Conservation (phyloP, 2,329 filamentous ascomycete genomes). For the Alternaria alternata region DNA sequence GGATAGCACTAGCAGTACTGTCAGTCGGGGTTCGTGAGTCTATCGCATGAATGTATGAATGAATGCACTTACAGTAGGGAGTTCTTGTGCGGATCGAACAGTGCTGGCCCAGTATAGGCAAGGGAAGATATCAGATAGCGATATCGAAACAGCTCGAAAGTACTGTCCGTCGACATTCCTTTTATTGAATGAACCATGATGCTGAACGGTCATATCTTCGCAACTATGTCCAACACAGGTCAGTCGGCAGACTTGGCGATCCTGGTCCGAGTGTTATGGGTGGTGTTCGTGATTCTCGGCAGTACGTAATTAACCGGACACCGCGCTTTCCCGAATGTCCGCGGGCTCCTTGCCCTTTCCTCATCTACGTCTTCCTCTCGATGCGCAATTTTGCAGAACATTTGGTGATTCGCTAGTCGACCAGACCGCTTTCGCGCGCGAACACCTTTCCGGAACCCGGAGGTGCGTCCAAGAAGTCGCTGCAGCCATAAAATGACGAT, state of each 20-base stretch:
- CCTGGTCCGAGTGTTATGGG: not conserved
- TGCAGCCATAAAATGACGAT: constrained; percentile 10
- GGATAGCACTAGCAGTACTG: not conserved
- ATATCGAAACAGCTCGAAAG: not conserved
- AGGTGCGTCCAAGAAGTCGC: not conserved
- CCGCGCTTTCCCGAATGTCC: not conserved
- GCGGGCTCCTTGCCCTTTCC: not conserved
- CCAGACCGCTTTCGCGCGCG: not conserved
- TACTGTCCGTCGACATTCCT: not conserved
- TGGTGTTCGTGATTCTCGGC: not conserved
- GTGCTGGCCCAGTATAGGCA: not conserved
- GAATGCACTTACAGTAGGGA: not conserved
- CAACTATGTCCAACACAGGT: not conserved
- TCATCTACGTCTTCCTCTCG: not conserved
- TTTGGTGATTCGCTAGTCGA: not conserved
- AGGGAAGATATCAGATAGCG: not conserved
- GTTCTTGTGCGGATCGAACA: not conserved
- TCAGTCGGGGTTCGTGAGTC: not conserved
- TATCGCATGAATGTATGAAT: not conserved
- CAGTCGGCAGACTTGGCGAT: not conserved
- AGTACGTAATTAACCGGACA: not conserved
- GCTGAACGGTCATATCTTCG: not conserved
- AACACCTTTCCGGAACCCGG: not conserved
- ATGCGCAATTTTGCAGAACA: not conserved
- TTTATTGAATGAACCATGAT: not conserved